Base-by-base conservation (phyloP, 2,329 filamentous ascomycete genomes). In the Aureobasidium leucospermi region DNA sequence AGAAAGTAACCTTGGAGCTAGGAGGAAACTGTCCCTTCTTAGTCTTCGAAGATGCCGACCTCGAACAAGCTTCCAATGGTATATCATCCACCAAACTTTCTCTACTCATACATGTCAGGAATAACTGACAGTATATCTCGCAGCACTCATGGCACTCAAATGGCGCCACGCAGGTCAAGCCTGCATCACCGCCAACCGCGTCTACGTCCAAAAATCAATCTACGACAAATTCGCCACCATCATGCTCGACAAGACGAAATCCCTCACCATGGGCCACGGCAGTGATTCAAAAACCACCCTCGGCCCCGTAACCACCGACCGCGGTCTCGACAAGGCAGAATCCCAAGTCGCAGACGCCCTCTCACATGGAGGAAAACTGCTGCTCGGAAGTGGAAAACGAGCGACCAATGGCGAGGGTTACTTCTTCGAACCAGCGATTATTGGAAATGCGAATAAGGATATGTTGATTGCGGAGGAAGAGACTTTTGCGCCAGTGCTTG, bases 391-490 rank as follows among this genome's bases (percentile, higher is more conserved):
- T 10, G 85, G 83, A 3, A 74, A 79, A 59, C 13, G 43, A 1
- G 76, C 74, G 55, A 67, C 76, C 1, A 66, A 70, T 32, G 68
- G 66, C 16, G 73, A 75, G 0, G 84, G 85, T 4, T 89, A 86
- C 71, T 90, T 88, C 76, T 87, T 88, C 71, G 78, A 86, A 68
- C 85, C 84, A 1, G 88, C 85, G 0, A 81, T 88, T 59, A 79
- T 89, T 42, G 79, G 79, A 0, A 79, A 80, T 4, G 81, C 85
- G 63, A 83, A 77, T 6, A 72, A 76, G 9, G 77, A 83, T 2
- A 87, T 87, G 84, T 69, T 76, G 62, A 75, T 79, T 59, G 68
- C 75, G 2, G 73, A 75, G 0, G 85, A 88, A 65, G 85, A 88
- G 71, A 83, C 80, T 0, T 88, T 89, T 65, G 84, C 83, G 0